A percentile compares a stretch with the other conserved stretches of the same genome.
Evolutionary conservation across 371 early-diverging fungal genomes (phyloP).

Genomic region (Haplosporangium sp.): DNA sequence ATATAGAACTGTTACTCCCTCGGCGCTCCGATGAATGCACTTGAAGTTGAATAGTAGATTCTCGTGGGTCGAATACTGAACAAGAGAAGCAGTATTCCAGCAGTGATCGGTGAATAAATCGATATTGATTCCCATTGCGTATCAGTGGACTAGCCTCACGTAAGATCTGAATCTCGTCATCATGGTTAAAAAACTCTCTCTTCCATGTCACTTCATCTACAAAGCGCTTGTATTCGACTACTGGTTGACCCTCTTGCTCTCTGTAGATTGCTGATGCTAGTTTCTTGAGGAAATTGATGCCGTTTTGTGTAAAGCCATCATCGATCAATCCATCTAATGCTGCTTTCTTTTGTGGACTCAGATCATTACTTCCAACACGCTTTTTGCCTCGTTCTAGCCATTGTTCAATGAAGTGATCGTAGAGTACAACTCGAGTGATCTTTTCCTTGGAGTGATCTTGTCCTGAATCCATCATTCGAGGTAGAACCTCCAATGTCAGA

Average conservation of each 20-base stretch:
- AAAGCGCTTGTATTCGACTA: conserved; percentile 1
- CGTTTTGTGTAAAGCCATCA: too few relatives aligned
- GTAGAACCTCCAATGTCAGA: neutral
- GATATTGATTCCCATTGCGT: too few relatives aligned
- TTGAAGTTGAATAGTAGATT: too few relatives aligned
- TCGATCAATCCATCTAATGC: neutral
- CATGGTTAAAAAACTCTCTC: neutral
- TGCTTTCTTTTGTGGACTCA: neutral
- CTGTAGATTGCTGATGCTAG: neutral
- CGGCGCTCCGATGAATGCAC: too few relatives aligned
- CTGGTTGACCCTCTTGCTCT: neutral
- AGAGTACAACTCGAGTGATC: neutral
- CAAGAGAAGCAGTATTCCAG: too few relatives aligned
- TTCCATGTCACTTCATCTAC: neutral
- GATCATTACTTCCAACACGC: neutral
- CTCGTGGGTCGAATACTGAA: too few relatives aligned
- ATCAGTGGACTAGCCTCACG: too few relatives aligned
- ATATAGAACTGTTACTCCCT: too few relatives aligned
- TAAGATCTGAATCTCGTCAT: too few relatives aligned
- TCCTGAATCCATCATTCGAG: neutral
- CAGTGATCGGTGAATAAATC: too few relatives aligned
- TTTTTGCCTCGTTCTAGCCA: conserved; percentile 5
- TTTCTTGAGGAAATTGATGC: neutral
- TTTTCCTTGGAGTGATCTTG: neutral
- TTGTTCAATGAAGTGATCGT: conserved; percentile 1